These are phyloP conservation scores for Fragilaria crotonensis DNA, from an alignment of 108 stramenopile species.

Conservation along the genomic window DNA sequence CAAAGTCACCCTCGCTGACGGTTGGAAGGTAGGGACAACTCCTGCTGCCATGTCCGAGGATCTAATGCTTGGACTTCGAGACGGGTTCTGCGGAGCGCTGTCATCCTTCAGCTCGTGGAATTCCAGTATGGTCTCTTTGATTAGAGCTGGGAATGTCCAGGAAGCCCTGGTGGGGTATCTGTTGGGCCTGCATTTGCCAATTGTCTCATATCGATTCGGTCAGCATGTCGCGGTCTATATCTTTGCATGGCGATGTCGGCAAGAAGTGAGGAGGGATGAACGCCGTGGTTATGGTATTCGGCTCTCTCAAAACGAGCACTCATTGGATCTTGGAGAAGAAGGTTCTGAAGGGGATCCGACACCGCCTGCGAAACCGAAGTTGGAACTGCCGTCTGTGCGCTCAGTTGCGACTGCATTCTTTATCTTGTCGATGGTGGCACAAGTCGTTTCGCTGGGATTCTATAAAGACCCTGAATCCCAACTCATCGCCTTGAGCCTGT, in stretches of 20 bases:
- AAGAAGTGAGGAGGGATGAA: conserved; percentile 50
- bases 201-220: conserved; percentile 71
- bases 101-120: conserved; percentile 72
- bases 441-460: conserved; percentile 47
- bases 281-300: conserved; percentile 72
- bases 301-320: conserved; percentile 4
- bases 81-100: conserved; percentile 76
- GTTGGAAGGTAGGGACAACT: conserved; percentile 78
- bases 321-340: neutral
- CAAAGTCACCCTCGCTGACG: conserved; percentile 50
- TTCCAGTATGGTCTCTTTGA: conserved; percentile 61
- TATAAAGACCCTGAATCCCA: conserved; percentile 47
- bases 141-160: conserved; percentile 45
- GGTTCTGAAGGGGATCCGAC: conserved; percentile 1
- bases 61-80: conserved; percentile 68
- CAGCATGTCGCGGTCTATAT: conserved; percentile 75
- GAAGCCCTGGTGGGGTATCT: conserved; percentile 63
- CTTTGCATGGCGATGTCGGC: conserved; percentile 70
- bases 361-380: conserved; percentile 4
- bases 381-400: conserved; percentile 51
- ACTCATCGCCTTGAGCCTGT: conserved; percentile 51
- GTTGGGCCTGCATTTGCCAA: conserved; percentile 67
- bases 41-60: conserved; percentile 73
- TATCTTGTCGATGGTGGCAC: conserved; percentile 42
- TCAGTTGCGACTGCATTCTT: conserved; percentile 64